Percentiles rank a stretch among this genome's conserved stretches.
These are phyloP conservation scores for Gossypium herbaceum DNA, from an alignment of 345 rosid species.

Conservation along the genomic window DNA sequence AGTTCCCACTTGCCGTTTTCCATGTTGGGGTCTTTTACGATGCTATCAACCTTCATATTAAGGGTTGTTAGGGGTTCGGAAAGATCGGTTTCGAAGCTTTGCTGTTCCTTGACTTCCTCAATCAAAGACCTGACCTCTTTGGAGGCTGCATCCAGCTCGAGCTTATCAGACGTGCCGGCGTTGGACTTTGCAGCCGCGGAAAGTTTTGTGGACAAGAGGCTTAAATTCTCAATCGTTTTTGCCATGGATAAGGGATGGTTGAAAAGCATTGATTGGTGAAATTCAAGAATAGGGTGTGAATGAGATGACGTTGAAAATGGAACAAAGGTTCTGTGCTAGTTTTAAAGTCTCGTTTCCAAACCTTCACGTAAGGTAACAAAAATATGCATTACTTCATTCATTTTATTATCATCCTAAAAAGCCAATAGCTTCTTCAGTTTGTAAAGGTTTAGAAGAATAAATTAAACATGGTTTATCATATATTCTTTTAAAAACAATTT, in stretches of 20 bases:
- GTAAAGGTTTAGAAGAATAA: too few species aligned
- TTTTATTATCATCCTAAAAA: not conserved
- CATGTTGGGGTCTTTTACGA: not conserved
- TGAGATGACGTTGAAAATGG: not conserved
- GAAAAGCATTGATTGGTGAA: not conserved
- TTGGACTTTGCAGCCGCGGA: not conserved
- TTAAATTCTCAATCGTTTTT: accelerated
- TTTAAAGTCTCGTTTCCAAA: not conserved
- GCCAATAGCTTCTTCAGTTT: too few species aligned
- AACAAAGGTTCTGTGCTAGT: not conserved
- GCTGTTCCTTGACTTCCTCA: not conserved
- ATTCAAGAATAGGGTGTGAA: not conserved
- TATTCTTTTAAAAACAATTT: too few species aligned
- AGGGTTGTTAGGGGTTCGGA: not conserved
- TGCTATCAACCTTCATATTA: not conserved
- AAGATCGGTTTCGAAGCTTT: not conserved
- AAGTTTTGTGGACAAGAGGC: accelerated
- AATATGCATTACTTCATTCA: not conserved
- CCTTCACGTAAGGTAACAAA: not conserved
- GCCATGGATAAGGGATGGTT: not conserved
- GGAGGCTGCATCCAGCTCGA: not conserved
- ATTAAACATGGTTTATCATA: too few species aligned
- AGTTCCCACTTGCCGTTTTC: not conserved
- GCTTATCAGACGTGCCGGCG: not conserved
- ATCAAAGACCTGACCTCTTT: slow-evolving; percentile 1